These are phyloP conservation scores for Blastobotrys malaysiensis DNA, from an alignment of 1,139 yeast genomes.

Conservation along the genomic window DNA sequence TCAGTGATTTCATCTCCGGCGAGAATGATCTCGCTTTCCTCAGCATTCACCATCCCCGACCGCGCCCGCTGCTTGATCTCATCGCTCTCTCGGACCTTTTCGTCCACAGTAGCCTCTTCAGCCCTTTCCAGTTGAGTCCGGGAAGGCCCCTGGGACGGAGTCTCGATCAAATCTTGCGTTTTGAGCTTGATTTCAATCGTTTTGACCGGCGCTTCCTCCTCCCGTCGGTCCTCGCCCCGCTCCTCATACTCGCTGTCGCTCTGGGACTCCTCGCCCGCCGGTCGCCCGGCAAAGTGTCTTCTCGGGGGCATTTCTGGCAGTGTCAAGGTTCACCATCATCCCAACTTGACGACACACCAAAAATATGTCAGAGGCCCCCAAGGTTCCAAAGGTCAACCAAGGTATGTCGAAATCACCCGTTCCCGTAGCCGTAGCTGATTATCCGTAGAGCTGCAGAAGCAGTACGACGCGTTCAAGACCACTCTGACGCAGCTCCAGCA, in stretches of 20 bases:
- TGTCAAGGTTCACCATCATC: background rate
- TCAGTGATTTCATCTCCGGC: constrained; percentile 6
- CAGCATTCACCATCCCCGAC: background rate
- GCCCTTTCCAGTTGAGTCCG: no score
- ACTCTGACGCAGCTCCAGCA: constrained; percentile 34
- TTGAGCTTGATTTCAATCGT: background rate
- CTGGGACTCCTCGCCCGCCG: constrained; percentile 9
- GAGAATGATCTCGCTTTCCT: constrained; percentile 4
- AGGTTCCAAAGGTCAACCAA: constrained; percentile 21
- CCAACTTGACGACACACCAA: background rate
- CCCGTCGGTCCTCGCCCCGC: constrained; percentile 13
- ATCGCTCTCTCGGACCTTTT: background rate
- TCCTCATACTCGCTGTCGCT: constrained; percentile 11
- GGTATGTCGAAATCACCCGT: constrained; percentile 13
- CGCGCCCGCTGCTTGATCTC: background rate
- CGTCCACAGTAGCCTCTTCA: background rate
- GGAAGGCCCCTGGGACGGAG: no score
- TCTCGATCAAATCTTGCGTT: background rate
- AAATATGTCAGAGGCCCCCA: constrained; percentile 16
- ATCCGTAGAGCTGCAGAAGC: constrained; percentile 35
- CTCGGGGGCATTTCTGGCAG: constrained; percentile 4
- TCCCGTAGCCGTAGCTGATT: background rate
- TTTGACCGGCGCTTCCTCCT: constrained; percentile 5
- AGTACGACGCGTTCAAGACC: constrained; percentile 38
- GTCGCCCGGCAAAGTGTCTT: constrained; percentile 26